phyloP scores from a whole-genome alignment of 257 asterid species.

The Eustoma russellianum region DNA sequence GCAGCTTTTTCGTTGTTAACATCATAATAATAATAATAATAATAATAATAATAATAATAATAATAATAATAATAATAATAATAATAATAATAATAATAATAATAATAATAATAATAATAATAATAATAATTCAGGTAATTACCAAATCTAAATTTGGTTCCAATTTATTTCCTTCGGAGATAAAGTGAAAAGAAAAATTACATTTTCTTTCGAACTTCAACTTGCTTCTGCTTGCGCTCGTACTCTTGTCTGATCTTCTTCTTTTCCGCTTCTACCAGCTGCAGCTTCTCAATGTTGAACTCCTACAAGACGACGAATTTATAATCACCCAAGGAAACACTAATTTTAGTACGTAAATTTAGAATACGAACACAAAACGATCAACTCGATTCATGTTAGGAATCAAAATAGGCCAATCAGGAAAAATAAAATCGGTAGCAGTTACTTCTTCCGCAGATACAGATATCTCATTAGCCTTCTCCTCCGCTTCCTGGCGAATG shows the following conservation, averaged over 20 bases:
- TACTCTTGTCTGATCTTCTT: constrained; percentile 90
- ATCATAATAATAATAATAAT: too few species aligned
- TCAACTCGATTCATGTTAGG: neutral
- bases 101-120: too few species aligned
- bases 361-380: too few species aligned
- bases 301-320: constrained; percentile 32
- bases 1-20: too few species aligned
- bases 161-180: too few species aligned
- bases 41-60: too few species aligned
- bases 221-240: constrained; percentile 92
- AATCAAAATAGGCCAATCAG: neutral
- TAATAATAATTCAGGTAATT: too few species aligned
- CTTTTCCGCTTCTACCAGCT: constrained; percentile 95
- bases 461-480: constrained; percentile 91
- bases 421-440: neutral
- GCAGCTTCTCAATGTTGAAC: constrained; percentile 96
- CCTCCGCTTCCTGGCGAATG: constrained; percentile 98
- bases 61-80: too few species aligned
- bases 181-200: constrained; percentile 14
- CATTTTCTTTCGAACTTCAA: constrained; percentile 79
- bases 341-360: neutral
- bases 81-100: too few species aligned
- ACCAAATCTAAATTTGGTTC: too few species aligned
- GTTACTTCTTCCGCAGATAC: constrained; percentile 93
- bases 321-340: constrained; percentile 4